These are phyloP conservation scores for Mollisiaceae sp. DNA, from an alignment of 2,329 filamentous ascomycete genomes.

Conservation along the genomic window DNA sequence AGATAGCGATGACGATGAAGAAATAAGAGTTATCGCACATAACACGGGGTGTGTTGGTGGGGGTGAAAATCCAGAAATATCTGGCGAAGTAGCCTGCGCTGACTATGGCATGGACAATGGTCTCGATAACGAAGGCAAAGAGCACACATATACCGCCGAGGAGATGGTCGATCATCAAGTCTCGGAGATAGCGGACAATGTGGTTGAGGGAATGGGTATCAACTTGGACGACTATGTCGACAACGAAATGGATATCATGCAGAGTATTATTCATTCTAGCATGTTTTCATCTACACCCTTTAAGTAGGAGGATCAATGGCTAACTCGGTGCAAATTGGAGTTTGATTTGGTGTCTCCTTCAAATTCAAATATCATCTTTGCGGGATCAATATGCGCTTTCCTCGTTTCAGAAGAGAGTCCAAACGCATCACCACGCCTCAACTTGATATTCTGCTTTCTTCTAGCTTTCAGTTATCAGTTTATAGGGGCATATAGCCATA, in stretches of 20 bases:
- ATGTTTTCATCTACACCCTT: slow-evolving; percentile 6
- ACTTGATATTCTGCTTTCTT: background rate
- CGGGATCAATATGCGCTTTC: no score
- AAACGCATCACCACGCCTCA: no score
- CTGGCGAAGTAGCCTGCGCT: slow-evolving; percentile 6
- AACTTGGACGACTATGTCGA: slow-evolving; percentile 9
- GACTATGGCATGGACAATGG: slow-evolving; percentile 10
- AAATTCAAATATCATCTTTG: slow-evolving; percentile 8
- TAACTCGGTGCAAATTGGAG: slow-evolving; percentile 4
- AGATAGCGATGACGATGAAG: slow-evolving; percentile 3
- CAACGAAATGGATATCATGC: slow-evolving; percentile 15
- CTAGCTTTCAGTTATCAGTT: no score
- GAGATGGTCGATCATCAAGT: slow-evolving; percentile 9
- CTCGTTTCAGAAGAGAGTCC: no score
- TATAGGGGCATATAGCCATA: no score
- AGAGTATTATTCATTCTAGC: slow-evolving; percentile 1
- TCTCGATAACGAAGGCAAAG: slow-evolving; percentile 8
- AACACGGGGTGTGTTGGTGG: slow-evolving; percentile 9
- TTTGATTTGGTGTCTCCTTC: slow-evolving; percentile 1
- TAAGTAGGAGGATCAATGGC: slow-evolving; percentile 12
- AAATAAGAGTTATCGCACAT: slow-evolving; percentile 2
- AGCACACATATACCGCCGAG: slow-evolving; percentile 8
- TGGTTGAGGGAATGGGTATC: slow-evolving; percentile 12
- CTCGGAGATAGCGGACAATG: no score
- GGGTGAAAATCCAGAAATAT: slow-evolving; percentile 9